Percentiles rank a stretch among this genome's conserved stretches.
Evolutionary conservation across 305 asterid species (phyloP).

Genomic region (Fraxinus floribunda): DNA sequence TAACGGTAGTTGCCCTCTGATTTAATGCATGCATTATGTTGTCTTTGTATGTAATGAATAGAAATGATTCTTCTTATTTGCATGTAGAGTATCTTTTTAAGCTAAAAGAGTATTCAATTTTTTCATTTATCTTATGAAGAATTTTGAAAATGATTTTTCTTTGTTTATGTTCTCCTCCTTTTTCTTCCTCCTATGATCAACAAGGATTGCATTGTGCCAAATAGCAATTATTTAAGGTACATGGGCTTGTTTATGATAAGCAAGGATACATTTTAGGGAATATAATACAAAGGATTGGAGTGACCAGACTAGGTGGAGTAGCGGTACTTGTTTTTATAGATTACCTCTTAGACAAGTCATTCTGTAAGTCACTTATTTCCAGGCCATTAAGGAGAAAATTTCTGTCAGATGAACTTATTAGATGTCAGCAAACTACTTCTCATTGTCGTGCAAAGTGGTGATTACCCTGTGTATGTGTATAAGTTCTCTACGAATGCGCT

Average conservation of each 20-base stretch:
- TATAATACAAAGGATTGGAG: neutral
- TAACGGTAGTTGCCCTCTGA: neutral
- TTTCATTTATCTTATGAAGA: neutral
- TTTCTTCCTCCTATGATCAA: neutral
- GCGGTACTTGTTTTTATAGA: neutral
- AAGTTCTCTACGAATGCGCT: neutral
- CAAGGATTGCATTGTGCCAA: neutral
- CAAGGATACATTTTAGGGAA: neutral
- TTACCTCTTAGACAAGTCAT: neutral
- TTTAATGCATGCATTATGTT: neutral
- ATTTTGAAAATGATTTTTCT: neutral
- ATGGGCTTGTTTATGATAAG: neutral
- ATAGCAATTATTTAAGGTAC: neutral
- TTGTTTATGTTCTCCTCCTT: neutral
- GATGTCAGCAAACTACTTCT: neutral
- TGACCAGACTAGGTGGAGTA: neutral
- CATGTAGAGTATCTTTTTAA: neutral
- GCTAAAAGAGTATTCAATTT: neutral
- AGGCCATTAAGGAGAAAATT: neutral
- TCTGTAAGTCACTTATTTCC: neutral
- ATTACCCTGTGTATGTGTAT: neutral
- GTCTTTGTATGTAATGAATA: neutral
- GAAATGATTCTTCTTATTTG: neutral
- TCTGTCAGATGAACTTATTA: neutral
- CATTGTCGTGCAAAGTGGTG: neutral